Conservation (phyloP, 2,329 filamentous ascomycete genomes). For the Blastomyces gilchristii region DNA sequence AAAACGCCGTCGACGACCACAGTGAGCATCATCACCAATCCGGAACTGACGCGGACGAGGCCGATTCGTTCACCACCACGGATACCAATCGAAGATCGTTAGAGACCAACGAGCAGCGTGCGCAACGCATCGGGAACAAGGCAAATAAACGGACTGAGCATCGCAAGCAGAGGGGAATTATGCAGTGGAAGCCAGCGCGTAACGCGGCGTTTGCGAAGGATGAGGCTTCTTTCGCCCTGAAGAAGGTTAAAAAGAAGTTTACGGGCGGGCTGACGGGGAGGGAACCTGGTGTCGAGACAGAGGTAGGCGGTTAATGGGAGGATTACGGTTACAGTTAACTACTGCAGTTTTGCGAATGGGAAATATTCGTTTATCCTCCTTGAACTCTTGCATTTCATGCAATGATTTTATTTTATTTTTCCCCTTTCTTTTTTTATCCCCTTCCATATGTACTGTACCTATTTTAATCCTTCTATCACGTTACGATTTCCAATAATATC, state of each 20-base stretch:
- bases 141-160: slow-evolving; percentile 48
- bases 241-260: slow-evolving; percentile 65
- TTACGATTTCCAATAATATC: no score
- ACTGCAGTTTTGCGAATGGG: no score
- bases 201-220: slow-evolving; percentile 82
- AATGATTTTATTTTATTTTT: neutral
- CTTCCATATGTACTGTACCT: neutral
- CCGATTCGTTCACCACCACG: slow-evolving; percentile 10
- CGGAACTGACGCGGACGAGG: slow-evolving; percentile 12
- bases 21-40: slow-evolving; percentile 20
- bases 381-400: no score
- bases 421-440: neutral
- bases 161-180: slow-evolving; percentile 76
- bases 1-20: slow-evolving; percentile 18
- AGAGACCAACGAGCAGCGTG: slow-evolving; percentile 14
- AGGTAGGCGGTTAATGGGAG: slow-evolving; percentile 29
- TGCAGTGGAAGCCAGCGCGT: slow-evolving; percentile 90
- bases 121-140: slow-evolving; percentile 22
- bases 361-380: no score
- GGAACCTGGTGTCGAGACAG: slow-evolving; percentile 80
- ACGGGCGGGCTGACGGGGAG: slow-evolving; percentile 62
- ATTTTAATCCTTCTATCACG: neutral
- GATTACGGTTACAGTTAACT: no score
- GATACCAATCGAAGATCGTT: slow-evolving; percentile 6
- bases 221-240: slow-evolving; percentile 67